Evolutionary conservation across 164 flowering plant species (phyloP).

Genomic region (Aristolochia californica): DNA sequence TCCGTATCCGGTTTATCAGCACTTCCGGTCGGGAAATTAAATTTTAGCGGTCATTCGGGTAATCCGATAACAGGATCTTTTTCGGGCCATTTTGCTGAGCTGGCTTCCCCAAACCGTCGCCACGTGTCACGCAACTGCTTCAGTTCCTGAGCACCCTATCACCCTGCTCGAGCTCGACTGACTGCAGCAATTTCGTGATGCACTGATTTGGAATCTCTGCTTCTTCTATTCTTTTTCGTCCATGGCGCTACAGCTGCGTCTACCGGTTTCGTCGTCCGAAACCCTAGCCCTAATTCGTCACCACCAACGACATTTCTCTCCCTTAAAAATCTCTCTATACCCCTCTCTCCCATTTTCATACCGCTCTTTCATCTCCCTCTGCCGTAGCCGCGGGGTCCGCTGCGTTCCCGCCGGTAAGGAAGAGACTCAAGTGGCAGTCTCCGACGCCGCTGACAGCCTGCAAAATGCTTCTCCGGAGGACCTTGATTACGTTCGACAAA

Average conservation of each 20-base stretch:
- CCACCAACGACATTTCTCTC: not conserved
- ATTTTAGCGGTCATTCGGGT: no score
- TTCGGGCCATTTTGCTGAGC: no score
- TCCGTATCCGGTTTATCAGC: no score
- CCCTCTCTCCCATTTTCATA: not conserved
- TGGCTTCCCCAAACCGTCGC: no score
- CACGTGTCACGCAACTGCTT: no score
- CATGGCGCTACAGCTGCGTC: slow-evolving; percentile 3
- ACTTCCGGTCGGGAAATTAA: no score
- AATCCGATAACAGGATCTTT: no score
- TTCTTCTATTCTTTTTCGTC: not conserved
- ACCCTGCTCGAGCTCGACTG: no score
- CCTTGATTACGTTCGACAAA: slow-evolving; percentile 42
- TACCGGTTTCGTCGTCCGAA: not conserved
- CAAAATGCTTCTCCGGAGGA: slow-evolving; percentile 20
- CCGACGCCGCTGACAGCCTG: slow-evolving; percentile 10
- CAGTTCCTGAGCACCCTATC: no score
- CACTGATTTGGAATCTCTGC: not conserved
- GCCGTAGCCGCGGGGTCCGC: not conserved
- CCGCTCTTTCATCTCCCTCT: not conserved
- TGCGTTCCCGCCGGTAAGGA: slow-evolving; percentile 25
- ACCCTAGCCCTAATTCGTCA: not conserved
- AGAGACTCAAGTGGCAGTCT: slow-evolving; percentile 18
- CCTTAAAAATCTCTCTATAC: not conserved
- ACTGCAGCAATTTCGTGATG: no score